Evolutionary conservation across 2,329 filamentous ascomycete genomes (phyloP).

Genomic region (Endoconidiophora polonica): DNA sequence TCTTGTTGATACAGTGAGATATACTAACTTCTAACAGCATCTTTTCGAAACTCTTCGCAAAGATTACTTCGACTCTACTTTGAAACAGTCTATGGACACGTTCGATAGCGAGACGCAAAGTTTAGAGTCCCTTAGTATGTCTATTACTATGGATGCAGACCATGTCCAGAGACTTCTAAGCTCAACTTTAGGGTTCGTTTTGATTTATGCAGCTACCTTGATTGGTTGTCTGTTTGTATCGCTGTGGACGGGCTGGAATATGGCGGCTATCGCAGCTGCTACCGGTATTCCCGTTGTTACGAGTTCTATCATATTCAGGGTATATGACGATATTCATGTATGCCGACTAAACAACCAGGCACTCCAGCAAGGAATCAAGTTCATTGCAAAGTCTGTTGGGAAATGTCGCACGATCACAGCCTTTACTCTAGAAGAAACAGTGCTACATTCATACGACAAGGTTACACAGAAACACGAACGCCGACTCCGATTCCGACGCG

Average conservation of each 20-base stretch:
- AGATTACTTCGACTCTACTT: conserved; percentile 19
- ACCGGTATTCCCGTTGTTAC: conserved; percentile 22
- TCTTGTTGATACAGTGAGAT: background rate
- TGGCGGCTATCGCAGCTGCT: conserved; percentile 23
- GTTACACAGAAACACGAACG: too few species aligned
- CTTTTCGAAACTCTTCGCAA: conserved; percentile 16
- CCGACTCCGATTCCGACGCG: too few species aligned
- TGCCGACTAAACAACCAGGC: conserved; percentile 7
- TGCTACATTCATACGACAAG: conserved; percentile 11
- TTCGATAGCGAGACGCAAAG: conserved; percentile 20
- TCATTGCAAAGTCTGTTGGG: conserved; percentile 9
- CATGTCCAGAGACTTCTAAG: conserved; percentile 21
- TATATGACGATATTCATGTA: conserved; percentile 17
- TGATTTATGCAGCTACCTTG: conserved; percentile 19
- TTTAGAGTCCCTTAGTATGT: conserved; percentile 17
- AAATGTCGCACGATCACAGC: conserved; percentile 15
- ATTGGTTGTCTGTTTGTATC: conserved; percentile 19
- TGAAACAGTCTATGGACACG: conserved; percentile 18
- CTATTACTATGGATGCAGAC: conserved; percentile 19
- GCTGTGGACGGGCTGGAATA: conserved; percentile 22
- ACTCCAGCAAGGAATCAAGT: conserved; percentile 8
- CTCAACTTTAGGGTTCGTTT: conserved; percentile 18
- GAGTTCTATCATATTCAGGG: conserved; percentile 31
- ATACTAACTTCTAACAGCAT: conserved; percentile 5
- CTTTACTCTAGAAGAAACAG: conserved; percentile 18